Evolutionary conservation across 345 rosid genomes (phyloP), one percentile per base, ranked within the genome.

Genomic region (Syzygium grande): DNA sequence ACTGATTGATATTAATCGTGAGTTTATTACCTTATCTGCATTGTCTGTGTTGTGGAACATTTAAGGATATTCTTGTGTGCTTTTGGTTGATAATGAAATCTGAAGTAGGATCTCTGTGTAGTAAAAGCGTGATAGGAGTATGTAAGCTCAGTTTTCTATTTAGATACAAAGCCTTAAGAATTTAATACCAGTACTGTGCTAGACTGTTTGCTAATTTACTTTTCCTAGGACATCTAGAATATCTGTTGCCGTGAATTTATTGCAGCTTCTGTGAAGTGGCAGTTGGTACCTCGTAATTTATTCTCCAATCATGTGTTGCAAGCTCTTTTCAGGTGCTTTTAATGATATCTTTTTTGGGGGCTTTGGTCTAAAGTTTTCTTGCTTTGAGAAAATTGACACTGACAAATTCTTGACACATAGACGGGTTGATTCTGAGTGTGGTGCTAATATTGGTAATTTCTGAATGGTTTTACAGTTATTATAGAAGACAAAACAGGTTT

Each of bases 1-100:
- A 88, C 90, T 86, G 80, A 41, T 91, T 22, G 95, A 94, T 86
- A 91, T 89, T 88, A 92, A 86, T 84, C 94, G 99, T 95, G 91
- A 93, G 99, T 97, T 58, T 83, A 88, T 85, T 68, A 25, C 49
- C 43, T 21, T 38, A 38, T 52, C 41, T 86, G 34, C 80, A 61
- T 84, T 84, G 27, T 84, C 59, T 52, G 63, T 52, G 41, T 30
- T 46, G 55, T 52, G 27, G 41, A 29, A 25, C 58, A 16, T 55
- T 34, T 19, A 14, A 52, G 59, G 38, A 84, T 41, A 16, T 16
- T 84, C n/a, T 16, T 84, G 43, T 29, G 43, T 17, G 30, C 49
- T 84, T 53, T 55, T 17, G 61, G 55, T 55, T 38, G 43, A 84
- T n/a, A 84, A 29, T 27, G 86, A 29, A 52, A 52, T 84, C 86